phyloP scores from a whole-genome alignment of 495 filamentous ascomycete genomes.

The Podospora didyma region DNA sequence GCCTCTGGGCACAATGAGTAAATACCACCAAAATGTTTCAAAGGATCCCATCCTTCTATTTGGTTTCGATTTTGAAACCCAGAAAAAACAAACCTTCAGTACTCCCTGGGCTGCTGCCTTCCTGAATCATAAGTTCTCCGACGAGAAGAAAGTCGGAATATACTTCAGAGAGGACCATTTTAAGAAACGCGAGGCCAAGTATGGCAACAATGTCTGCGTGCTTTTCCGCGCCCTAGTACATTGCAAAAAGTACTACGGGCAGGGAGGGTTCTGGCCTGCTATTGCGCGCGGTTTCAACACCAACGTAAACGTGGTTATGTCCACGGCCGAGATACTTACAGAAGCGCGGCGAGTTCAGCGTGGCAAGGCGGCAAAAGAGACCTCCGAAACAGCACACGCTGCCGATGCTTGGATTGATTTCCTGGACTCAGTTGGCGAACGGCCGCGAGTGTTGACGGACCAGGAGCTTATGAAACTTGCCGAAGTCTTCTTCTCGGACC shows the following conservation, averaged over 20 bases:
- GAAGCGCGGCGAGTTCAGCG: constrained; percentile 15
- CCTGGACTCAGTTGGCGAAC: constrained; percentile 1
- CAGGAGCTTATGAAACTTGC: neutral
- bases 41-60: neutral
- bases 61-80: constrained; percentile 9
- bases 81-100: constrained; percentile 1
- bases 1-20: too few species aligned
- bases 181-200: constrained; percentile 21
- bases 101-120: constrained; percentile 1
- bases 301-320: neutral
- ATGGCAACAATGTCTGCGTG: constrained; percentile 26
- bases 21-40: too few species aligned
- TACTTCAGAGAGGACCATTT: neutral
- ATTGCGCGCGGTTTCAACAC: neutral
- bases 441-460: neutral
- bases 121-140: neutral
- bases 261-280: constrained; percentile 15
- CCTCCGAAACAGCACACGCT: constrained; percentile 16
- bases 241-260: constrained; percentile 7
- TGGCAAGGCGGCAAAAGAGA: neutral
- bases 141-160: neutral
- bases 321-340: constrained; percentile 11
- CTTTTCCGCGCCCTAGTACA: constrained; percentile 18
- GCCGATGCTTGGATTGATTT: constrained; percentile 24
- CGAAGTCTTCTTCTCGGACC: neutral